Evolutionary conservation across 2,329 filamentous ascomycete genomes (phyloP).

Genomic region (Cordyceps farinosa): DNA sequence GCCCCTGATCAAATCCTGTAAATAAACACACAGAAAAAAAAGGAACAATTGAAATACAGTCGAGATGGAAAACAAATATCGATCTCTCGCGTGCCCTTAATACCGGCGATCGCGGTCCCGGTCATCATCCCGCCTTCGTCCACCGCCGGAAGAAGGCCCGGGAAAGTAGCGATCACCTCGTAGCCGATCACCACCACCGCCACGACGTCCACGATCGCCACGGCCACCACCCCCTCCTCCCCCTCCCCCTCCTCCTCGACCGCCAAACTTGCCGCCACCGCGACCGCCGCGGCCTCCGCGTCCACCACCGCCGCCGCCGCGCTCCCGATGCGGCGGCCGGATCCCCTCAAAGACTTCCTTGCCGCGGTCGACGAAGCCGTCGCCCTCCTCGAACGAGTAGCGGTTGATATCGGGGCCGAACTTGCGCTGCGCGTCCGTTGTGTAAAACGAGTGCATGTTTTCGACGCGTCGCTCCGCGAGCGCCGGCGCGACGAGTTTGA

Average conservation of each 20-base stretch:
- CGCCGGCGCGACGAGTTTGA: conserved; percentile 58
- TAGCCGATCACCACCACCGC: conserved; percentile 24
- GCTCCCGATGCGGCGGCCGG: conserved; percentile 54
- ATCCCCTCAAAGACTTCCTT: conserved; percentile 66
- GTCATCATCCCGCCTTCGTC: conserved; percentile 21
- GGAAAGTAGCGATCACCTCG: conserved; percentile 35
- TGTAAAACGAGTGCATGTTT: conserved; percentile 47
- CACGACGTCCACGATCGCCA: conserved; percentile 20
- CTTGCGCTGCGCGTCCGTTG: conserved; percentile 37
- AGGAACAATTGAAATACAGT: not conserved
- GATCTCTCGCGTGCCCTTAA: not conserved
- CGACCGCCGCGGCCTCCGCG: conserved; percentile 26
- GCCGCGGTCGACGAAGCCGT: conserved; percentile 66
- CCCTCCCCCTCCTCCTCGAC: conserved; percentile 27
- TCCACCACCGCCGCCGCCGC: conserved; percentile 29
- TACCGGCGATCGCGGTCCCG: conserved; percentile 12
- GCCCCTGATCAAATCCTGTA: not conserved
- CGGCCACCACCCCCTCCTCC: conserved; percentile 10
- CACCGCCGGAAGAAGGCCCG: conserved; percentile 22
- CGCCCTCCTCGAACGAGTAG: conserved; percentile 68
- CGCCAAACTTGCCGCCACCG: conserved; percentile 23
- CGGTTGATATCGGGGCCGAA: conserved; percentile 56
- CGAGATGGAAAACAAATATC: not conserved
- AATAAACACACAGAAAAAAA: not conserved
- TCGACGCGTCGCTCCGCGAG: conserved; percentile 64